Base-by-base conservation (phyloP, 2,329 filamentous ascomycete species). In the Grosmannia clavigera region DNA sequence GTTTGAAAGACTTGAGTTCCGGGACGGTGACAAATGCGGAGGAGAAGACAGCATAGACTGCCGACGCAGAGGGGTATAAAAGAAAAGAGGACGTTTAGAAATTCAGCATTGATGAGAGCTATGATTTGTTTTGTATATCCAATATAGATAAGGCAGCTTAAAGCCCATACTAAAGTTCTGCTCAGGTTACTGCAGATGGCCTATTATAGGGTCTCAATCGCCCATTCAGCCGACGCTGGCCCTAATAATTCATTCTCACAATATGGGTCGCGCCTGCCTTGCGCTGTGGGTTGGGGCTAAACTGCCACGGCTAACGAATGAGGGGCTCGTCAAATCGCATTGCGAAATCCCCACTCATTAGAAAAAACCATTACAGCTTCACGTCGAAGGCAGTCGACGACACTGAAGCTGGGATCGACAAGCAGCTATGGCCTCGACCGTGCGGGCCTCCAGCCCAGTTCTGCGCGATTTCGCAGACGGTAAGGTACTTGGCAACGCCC, bases 1-100 rank as follows among this genome's bases (percentile, higher is more conserved):
- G 76, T 58, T 64, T 77, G 51, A 72, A 73, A 10, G 64, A 67
- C 54, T 57, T 67, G 53, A 61, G 62, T 9, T 55, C 63, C 33
- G 66, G 65, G 58, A 48, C 61, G 10, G 43, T 54, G 19, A 54
- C 60, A 25, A 60, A 54, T 1, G 59, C 38, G 31, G 59, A 60
- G 6, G 61, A 65, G 33, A 57, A 61, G 33, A 63, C 60, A n/a
- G 59, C 52, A 9, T 66, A 50, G n/a, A 11, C 12, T n/a, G 9
- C 3, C 22, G 11, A 48, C 11, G 46, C 16, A 48, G 5, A 25
- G 19, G 46, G 46, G 2, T 11, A 10, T 22, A 4, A 2, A 10
- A 6, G 4, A n/a, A 35, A 54, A n/a, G 2, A 6, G 31, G 10
- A 35, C 35, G n/a, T n/a, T 2, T 25, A 10, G 5, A 7, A 22